phyloP scores from a whole-genome alignment of 2,329 filamentous ascomycete genomes.

The Trichophyton schoenleinii region DNA sequence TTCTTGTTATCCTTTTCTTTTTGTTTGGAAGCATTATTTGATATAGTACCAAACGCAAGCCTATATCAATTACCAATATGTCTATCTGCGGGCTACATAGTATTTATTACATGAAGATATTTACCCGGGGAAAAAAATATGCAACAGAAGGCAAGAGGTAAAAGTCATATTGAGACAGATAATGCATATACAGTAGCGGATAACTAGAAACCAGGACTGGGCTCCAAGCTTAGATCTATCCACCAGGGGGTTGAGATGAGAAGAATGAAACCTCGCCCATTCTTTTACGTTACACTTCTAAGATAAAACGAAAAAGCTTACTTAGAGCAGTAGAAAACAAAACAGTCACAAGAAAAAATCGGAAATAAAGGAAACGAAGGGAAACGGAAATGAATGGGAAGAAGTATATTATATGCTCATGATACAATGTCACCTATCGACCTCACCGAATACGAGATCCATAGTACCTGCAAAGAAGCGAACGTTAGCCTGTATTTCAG shows the following conservation, averaged over 20 bases:
- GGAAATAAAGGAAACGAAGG: not conserved
- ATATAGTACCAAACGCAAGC: not conserved
- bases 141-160: not conserved
- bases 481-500: conserved; percentile 5
- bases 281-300: conserved; percentile 4
- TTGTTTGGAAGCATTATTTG: no score
- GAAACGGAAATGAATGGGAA: not conserved
- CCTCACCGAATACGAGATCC: conserved; percentile 76
- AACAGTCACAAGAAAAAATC: not conserved
- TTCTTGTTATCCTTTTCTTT: no score
- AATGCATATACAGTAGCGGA: not conserved
- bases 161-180: not conserved
- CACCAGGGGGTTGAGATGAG: not conserved
- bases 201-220: not conserved
- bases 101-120: not conserved
- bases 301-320: not conserved
- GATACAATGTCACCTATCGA: conserved; percentile 36
- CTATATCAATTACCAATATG: not conserved
- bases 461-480: conserved; percentile 44
- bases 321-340: not conserved
- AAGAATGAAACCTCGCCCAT: conserved; percentile 1
- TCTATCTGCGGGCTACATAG: not conserved
- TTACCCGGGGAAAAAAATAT: not conserved
- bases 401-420: conserved; percentile 6
- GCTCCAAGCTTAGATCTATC: not conserved